Evolutionary conservation across 2,329 filamentous ascomycete species (phyloP), one percentile per base, ranked within the genome.

Genomic region (Xylariaceae sp.): DNA sequence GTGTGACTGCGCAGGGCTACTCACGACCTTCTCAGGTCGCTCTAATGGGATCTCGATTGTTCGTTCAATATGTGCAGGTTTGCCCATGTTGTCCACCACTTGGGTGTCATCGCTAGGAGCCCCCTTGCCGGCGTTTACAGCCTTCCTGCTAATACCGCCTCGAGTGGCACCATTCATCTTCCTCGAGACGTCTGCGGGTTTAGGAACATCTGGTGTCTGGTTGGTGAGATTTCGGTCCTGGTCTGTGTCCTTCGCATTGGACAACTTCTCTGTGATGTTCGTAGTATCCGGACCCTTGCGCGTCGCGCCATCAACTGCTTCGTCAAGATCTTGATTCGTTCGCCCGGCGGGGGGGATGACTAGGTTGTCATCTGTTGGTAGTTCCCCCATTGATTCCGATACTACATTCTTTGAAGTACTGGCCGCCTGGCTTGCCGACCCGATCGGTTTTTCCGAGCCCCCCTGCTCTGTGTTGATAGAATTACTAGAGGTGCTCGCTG

Each of bases 41-140:
- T 66, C 65, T 14, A 72, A 53, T n/a, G 70, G 70, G 7, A 72
- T 69, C 29, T 72, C 69, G 20, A 71, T 63, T 37, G 64, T 63
- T 44, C 66, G 60, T 52, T 71, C 62, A 44, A 72, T 67, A 26
- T 65, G 67, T 14, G 63, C 58, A 5, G 70, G 70, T 19, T 62
- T 59, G 14, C 70, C 70, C 66, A 70, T 70, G 48, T 71, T 72
- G 46, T 71, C 68, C 7, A 63, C 26, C 7, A 53, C 47, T 20
- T 58, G 64, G 3, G 57, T 49, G 20, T 29, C 50, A n/a, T 60
- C 55, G 14, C 44, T 40, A 9, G 20, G n/a, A 23, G 12, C 45
- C 6, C 19, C 44, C 7, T 51, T 40, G 20, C 42, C 6, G 2
- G 32, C 19, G n/a, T 40, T 20, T 12, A 21, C 20, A 10, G 48